These are phyloP conservation scores for Lentinula edodes DNA, from an alignment of 768 basidiomycete species.

Conservation along the genomic window DNA sequence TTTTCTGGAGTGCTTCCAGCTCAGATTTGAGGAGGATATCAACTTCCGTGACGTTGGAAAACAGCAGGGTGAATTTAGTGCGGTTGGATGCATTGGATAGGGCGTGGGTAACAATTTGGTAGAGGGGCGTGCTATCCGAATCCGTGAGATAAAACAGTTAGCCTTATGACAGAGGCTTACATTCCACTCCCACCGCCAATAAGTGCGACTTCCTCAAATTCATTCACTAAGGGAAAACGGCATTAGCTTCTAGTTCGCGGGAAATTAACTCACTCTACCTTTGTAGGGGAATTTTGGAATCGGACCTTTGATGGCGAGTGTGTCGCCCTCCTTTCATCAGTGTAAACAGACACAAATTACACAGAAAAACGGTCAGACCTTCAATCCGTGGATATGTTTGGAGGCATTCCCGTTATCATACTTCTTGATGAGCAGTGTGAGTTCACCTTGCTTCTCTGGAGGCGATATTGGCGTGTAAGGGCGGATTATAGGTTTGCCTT, in stretches of 20 bases:
- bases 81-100: slow-evolving; percentile 71
- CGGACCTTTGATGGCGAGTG: slow-evolving; percentile 86
- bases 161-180: slow-evolving; percentile 31
- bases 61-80: slow-evolving; percentile 92
- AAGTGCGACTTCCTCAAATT: slow-evolving; percentile 80
- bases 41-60: slow-evolving; percentile 82
- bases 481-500: slow-evolving; percentile 83
- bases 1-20: slow-evolving; percentile 63
- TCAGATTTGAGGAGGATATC: slow-evolving; percentile 87
- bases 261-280: slow-evolving; percentile 31
- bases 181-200: slow-evolving; percentile 96
- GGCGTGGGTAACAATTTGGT: slow-evolving; percentile 75
- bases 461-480: slow-evolving; percentile 93
- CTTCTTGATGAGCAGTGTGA: slow-evolving; percentile 81
- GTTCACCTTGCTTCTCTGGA: slow-evolving; percentile 67
- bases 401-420: slow-evolving; percentile 81
- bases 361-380: slow-evolving; percentile 28
- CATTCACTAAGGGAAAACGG: slow-evolving; percentile 49
- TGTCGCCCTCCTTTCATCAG: slow-evolving; percentile 57
- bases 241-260: not conserved
- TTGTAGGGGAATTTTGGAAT: slow-evolving; percentile 85
- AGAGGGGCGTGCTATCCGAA: slow-evolving; percentile 66
- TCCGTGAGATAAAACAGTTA: slow-evolving; percentile 1
- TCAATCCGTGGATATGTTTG: slow-evolving; percentile 74
- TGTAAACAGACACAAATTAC: not conserved